phyloP scores from a whole-genome alignment of 148 eudicot species.

The Limonium bicolor region DNA sequence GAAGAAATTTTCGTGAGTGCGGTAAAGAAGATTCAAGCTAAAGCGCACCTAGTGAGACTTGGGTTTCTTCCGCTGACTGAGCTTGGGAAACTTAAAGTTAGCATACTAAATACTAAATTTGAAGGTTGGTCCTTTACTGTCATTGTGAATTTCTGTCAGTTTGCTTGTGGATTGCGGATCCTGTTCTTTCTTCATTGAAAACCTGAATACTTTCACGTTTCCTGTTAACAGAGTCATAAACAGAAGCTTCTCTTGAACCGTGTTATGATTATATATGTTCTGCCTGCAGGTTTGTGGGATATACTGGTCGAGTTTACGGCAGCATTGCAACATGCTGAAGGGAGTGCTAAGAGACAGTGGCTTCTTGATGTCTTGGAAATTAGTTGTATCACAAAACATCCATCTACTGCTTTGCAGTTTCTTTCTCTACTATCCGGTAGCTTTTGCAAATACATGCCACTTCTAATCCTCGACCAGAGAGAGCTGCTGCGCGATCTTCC shows the following conservation, averaged over 20 bases:
- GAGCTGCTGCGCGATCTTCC: slow-evolving; percentile 62
- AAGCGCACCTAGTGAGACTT: slow-evolving; percentile 40
- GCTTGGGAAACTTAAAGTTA: slow-evolving; percentile 55
- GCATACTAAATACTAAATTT: slow-evolving; percentile 29
- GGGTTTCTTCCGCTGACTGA: slow-evolving; percentile 55
- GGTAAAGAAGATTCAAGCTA: slow-evolving; percentile 38
- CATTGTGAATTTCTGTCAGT: neutral
- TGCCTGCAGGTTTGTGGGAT: slow-evolving; percentile 61
- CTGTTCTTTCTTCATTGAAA: neutral
- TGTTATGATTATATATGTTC: neutral
- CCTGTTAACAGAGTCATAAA: neutral
- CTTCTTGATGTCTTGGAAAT: slow-evolving; percentile 63
- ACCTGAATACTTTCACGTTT: neutral
- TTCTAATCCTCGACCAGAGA: slow-evolving; percentile 34
- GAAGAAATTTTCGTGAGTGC: slow-evolving; percentile 12
- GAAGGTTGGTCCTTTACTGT: slow-evolving; percentile 46
- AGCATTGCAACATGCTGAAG: slow-evolving; percentile 51
- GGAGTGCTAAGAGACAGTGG: slow-evolving; percentile 65
- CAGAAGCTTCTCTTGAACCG: neutral
- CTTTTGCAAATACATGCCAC: slow-evolving; percentile 65
- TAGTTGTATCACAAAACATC: slow-evolving; percentile 69
- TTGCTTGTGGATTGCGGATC: neutral
- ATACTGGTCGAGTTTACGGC: slow-evolving; percentile 47
- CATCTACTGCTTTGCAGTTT: slow-evolving; percentile 69
- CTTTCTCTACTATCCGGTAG: slow-evolving; percentile 60